These are phyloP conservation scores for Amanita subjunquillea DNA, from an alignment of 768 basidiomycete species.

Conservation along the genomic window DNA sequence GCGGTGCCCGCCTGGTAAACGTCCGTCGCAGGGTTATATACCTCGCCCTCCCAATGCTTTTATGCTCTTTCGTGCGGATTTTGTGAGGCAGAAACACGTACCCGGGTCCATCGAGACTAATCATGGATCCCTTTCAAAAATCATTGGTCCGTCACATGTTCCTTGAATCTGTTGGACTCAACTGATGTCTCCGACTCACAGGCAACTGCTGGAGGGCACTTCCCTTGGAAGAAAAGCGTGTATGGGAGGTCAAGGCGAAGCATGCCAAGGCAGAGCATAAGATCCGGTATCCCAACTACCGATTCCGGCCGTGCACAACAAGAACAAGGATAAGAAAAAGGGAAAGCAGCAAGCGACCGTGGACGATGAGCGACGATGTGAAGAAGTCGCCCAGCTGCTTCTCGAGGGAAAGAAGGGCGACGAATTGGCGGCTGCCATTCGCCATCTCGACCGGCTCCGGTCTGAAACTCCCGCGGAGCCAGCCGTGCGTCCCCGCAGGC, in stretches of 20 bases:
- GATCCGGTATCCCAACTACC: constrained; percentile 55
- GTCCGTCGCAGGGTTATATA: constrained; percentile 53
- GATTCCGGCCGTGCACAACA: constrained; percentile 45
- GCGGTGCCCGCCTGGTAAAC: constrained; percentile 50
- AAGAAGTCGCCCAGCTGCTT: constrained; percentile 53
- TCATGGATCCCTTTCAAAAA: constrained; percentile 65
- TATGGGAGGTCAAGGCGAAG: constrained; percentile 68
- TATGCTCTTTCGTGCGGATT: constrained; percentile 79
- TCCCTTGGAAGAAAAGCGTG: constrained; percentile 57
- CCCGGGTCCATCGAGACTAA: constrained; percentile 71
- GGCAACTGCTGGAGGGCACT: constrained; percentile 72
- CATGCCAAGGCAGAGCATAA: constrained; percentile 68
- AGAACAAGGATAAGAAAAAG: constrained; percentile 32
- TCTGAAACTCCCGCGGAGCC: constrained; percentile 9
- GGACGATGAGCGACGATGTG: constrained; percentile 58
- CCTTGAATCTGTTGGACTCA: constrained; percentile 9
- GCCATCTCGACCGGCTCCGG: constrained; percentile 34
- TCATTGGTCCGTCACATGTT: constrained; percentile 39
- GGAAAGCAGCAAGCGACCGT: constrained; percentile 26
- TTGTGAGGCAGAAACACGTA: constrained; percentile 72
- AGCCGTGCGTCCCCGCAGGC: constrained; percentile 35
- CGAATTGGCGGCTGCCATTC: constrained; percentile 51
- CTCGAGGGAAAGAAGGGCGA: constrained; percentile 65
- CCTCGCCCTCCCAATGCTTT: constrained; percentile 81
- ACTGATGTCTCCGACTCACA: constrained; percentile 6